Evolutionary conservation across 352 stramenopile species (phyloP), one percentile per base, ranked within the genome.

Genomic region (Stramenopiles sp.): DNA sequence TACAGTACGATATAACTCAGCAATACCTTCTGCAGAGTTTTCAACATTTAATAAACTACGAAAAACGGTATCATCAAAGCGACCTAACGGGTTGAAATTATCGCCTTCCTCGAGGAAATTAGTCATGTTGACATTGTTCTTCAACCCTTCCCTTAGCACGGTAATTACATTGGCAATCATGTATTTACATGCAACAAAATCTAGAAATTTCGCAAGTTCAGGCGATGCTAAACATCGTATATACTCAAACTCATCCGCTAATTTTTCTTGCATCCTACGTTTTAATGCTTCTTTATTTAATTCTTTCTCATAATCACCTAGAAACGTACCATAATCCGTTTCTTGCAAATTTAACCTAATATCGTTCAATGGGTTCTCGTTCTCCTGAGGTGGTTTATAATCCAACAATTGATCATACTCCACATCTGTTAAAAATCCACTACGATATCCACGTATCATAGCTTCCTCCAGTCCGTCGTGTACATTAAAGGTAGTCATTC

Each of bases 161-260:
- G 98, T 87, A 85, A 99, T 98, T 76, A 99, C 90, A 84, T 98
- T 99, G 84, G 98, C 95, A 85, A 99, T 99, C 95, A 99, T 99
- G 88, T 99, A 99, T 87, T 99, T 95, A 83, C 91, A 98, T 79
- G 93, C 98, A 86, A 99, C 98, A 85, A 97, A 99, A 80, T 99
- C 95, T 30, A 99, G 82, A 84, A 99, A 99, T 77, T 93, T 91
- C 69, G 89, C 89, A 32, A 99, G 87, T 20, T 95, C 95, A 84
- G 98, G 93, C 63, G 96, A 88, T 0, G 95, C 91, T 82, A 99
- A 94, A 13, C 94, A 93, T 65, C 95, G 92, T 43, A 99, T 82
- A 83, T 98, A 98, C 78, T 97, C 87, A 84, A 99, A 98, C 85
- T 99, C 95, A 38, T 89, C 82, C 63, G 94, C 90, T 7, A 95